phyloP scores from a whole-genome alignment of 106 monocot genomes.

The Gastrodia elata region DNA sequence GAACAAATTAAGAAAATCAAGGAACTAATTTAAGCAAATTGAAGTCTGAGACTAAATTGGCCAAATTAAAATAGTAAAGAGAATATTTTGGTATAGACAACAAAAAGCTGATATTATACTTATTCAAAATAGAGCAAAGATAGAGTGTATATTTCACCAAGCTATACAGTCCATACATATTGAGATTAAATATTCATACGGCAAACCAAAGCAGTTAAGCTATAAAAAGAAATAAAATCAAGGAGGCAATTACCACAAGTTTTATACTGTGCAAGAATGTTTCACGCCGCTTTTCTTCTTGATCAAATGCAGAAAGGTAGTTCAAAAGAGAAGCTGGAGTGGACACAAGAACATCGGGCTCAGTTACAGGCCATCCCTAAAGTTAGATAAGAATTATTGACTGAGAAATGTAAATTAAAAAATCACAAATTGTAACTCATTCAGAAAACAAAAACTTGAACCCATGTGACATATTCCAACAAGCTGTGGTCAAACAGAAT shows the following conservation, averaged over 20 bases:
- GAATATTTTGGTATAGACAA: no score
- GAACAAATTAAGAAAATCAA: background rate
- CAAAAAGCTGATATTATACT: no score
- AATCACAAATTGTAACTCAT: background rate
- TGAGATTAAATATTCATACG: background rate
- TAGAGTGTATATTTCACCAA: background rate
- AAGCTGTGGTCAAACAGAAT: background rate
- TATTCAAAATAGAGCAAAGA: background rate
- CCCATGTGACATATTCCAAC: background rate
- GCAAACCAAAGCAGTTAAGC: background rate
- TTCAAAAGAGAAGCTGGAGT: slow-evolving; percentile 97
- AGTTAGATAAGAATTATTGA: background rate
- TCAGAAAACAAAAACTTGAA: background rate
- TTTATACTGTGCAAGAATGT: slow-evolving; percentile 60
- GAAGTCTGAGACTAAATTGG: no score
- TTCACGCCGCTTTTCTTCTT: slow-evolving; percentile 54
- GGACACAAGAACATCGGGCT: slow-evolving; percentile 78
- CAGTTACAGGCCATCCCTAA: slow-evolving; percentile 81
- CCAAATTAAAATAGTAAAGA: no score
- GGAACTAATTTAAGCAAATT: no score
- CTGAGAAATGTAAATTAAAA: background rate
- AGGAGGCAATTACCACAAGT: slow-evolving; percentile 54
- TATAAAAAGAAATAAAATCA: background rate
- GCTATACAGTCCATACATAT: background rate
- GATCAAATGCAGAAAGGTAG: slow-evolving; percentile 60